Conservation (phyloP, 768 basidiomycete species). For the Hericium coralloides region DNA sequence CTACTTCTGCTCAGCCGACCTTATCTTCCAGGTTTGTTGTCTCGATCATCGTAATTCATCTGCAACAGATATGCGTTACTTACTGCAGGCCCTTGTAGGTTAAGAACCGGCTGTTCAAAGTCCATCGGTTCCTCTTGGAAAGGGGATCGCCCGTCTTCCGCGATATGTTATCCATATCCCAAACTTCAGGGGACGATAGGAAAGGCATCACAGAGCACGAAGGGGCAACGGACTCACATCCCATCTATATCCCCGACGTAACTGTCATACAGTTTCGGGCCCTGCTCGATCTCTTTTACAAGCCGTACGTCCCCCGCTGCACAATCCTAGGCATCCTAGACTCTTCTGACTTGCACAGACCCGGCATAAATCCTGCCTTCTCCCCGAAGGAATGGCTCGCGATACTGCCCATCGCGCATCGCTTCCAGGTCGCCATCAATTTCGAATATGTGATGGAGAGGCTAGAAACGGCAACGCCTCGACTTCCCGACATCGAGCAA, state of each 20-base stretch:
- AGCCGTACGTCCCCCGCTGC: neutral
- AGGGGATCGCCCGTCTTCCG: constrained; percentile 5
- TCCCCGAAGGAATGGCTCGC: neutral
- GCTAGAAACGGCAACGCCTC: neutral
- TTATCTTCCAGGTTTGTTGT: constrained; percentile 11
- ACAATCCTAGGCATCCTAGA: no score
- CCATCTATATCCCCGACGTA: constrained; percentile 6
- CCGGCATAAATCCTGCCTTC: neutral
- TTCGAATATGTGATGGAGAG: neutral
- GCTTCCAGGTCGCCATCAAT: neutral
- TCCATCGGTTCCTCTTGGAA: constrained; percentile 16
- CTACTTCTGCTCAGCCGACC: no score
- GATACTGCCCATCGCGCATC: neutral
- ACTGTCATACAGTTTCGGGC: constrained; percentile 10
- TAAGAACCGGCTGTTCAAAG: constrained; percentile 15
- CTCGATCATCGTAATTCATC: neutral
- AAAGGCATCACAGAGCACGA: neutral
- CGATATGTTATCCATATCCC: neutral
- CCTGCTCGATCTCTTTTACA: constrained; percentile 6
- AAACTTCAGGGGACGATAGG: neutral
- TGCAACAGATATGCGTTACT: neutral
- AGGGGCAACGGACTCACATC: constrained; percentile 3
- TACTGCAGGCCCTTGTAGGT: constrained; percentile 7
- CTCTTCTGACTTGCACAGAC: neutral
- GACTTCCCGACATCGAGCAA: neutral